Conservation (phyloP, 83 land plant genomes). For the Picea abies region DNA sequence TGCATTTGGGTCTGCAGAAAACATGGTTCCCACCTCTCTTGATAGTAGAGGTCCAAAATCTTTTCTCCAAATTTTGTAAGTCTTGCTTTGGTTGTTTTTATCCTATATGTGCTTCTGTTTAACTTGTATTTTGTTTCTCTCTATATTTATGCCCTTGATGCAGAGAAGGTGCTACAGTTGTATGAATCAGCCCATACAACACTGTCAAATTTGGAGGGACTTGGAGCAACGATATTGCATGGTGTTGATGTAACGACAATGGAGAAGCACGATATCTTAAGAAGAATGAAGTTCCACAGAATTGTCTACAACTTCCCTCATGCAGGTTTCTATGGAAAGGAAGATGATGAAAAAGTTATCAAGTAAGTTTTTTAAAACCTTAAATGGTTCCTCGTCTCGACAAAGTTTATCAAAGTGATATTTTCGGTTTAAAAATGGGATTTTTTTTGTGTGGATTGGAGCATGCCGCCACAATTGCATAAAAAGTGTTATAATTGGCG, state of each 20-base stretch:
- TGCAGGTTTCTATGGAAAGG: not conserved
- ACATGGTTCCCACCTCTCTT: no score
- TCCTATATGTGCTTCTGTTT: not conserved
- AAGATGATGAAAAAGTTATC: not conserved
- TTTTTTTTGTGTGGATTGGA: not conserved
- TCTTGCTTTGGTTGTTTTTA: not conserved
- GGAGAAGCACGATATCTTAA: constrained; percentile 9
- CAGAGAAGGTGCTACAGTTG: constrained; percentile 1
- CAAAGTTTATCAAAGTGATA: not conserved
- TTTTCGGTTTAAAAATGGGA: not conserved
- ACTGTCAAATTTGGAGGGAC: not conserved
- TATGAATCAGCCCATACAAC: not conserved
- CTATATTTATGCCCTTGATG: not conserved
- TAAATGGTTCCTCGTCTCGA: not conserved
- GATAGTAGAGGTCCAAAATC: not conserved
- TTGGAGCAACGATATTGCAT: constrained; percentile 28
- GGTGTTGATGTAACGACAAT: not conserved
- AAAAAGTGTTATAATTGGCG: no score
- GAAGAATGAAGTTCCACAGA: constrained; percentile 6
- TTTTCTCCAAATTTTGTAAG: not conserved
- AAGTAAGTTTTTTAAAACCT: not conserved
- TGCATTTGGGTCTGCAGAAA: no score
- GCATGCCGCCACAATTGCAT: not conserved
- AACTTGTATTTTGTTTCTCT: not conserved
- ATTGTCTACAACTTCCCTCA: no score